phyloP scores from a whole-genome alignment of 2,329 filamentous ascomycete species.

The Curvularia spicifera region DNA sequence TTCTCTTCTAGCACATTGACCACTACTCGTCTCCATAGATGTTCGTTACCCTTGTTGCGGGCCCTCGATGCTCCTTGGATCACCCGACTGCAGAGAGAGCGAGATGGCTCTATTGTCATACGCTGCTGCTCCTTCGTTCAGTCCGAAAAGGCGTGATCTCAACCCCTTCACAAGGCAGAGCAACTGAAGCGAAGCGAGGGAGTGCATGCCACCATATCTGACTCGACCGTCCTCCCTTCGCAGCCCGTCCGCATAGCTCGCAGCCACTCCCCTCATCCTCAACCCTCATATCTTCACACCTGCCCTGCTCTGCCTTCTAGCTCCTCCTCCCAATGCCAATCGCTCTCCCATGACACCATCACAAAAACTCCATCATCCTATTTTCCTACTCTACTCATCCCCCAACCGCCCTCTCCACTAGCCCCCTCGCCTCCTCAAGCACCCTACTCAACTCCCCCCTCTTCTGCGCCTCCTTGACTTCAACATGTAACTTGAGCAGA shows the following conservation, averaged over 20 bases:
- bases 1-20: not conserved
- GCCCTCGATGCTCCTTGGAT: not conserved
- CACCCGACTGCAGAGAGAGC: no score
- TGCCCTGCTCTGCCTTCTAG: not conserved
- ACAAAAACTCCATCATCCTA: no score
- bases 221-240: not conserved
- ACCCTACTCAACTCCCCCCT: conserved; percentile 56
- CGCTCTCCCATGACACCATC: not conserved
- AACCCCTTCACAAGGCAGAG: not conserved
- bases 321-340: not conserved
- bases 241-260: not conserved
- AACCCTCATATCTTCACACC: not conserved
- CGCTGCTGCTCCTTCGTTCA: not conserved
- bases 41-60: not conserved
- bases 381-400: conserved; percentile 19
- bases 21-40: not conserved
- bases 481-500: conserved; percentile 62
- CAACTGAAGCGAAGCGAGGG: not conserved
- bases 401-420: conserved; percentile 52
- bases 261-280: not conserved
- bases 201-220: not conserved
- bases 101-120: no score
- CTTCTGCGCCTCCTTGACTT: conserved; percentile 60
- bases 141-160: not conserved
- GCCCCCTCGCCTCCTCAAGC: conserved; percentile 57